Conservation (phyloP, 352 stramenopile species). For the Phytophthora pisi region DNA sequence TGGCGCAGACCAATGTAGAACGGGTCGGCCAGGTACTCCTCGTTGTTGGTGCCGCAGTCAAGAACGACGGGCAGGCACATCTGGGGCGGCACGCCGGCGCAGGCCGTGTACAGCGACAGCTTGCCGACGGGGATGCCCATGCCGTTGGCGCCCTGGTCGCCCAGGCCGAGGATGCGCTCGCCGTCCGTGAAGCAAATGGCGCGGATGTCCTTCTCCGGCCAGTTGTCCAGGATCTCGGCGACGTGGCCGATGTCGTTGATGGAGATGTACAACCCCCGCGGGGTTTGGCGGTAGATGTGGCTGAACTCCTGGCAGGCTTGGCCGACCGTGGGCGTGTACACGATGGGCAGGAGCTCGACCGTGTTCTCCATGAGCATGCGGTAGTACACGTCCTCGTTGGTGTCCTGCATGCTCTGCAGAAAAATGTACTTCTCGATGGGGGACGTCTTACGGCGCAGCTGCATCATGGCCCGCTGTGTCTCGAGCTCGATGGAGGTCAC, state of each 20-base stretch:
- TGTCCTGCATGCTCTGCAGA: slow-evolving; percentile 90
- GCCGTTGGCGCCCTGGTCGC: slow-evolving; percentile 91
- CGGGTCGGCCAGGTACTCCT: slow-evolving; percentile 90
- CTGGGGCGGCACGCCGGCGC: slow-evolving; percentile 92
- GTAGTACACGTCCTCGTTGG: slow-evolving; percentile 94
- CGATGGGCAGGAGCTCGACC: slow-evolving; percentile 95
- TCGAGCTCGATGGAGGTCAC: slow-evolving; percentile 89
- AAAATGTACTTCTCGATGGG: slow-evolving; percentile 95
- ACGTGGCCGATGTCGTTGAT: slow-evolving; percentile 85
- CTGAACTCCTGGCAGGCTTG: slow-evolving; percentile 92
- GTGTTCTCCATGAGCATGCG: slow-evolving; percentile 91
- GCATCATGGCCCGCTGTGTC: slow-evolving; percentile 84
- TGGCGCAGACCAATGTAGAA: slow-evolving; percentile 95
- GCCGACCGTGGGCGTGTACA: slow-evolving; percentile 98
- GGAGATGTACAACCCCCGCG: slow-evolving; percentile 93
- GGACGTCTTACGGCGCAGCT: slow-evolving; percentile 84
- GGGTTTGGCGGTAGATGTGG: slow-evolving; percentile 88
- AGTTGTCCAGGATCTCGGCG: slow-evolving; percentile 94
- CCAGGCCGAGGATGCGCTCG: slow-evolving; percentile 94
- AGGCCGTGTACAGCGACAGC: slow-evolving; percentile 94
- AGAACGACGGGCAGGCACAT: slow-evolving; percentile 94
- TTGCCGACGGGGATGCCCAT: slow-evolving; percentile 96
- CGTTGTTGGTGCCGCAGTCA: slow-evolving; percentile 97
- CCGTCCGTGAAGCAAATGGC: slow-evolving; percentile 98
- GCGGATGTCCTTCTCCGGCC: slow-evolving; percentile 95